Base-by-base conservation (phyloP, 2,329 filamentous ascomycete species). In the Trichoderma koningiopsis region DNA sequence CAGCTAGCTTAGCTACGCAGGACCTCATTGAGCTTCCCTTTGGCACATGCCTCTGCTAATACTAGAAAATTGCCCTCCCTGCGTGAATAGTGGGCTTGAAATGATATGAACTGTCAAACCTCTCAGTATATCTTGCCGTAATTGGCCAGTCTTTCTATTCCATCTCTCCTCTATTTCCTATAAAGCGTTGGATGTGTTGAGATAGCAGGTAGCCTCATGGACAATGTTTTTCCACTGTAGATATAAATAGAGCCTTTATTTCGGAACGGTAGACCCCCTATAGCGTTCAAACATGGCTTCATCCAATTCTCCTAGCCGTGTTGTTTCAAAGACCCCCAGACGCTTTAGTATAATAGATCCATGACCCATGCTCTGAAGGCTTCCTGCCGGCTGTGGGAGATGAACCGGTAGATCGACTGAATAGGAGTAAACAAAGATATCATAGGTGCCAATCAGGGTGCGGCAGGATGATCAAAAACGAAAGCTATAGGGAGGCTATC, bases 211-310 rank as follows among this genome's bases (percentile, higher is more conserved):
- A 33, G 43, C 29, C 19, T 19, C 13, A 19, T 61, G 27, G 67
- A 37, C 56, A 68, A 35, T 58, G 59, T 62, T 33, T 27, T 27
- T 57, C 57, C 68, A 62, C 22, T 35, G 22, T 40, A 35, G 68
- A 35, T 43, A 49, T 43, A 3, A 43, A 43, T 43, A 43, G 19
- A 6, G 7, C 16, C 16, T 43, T n/a, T n/a, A 43, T 43, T n/a
- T 43, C 5, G 19, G 33, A 13, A 10, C 4, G 6, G 7, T 37
- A 53, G 29, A 33, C 49, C 58, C 68, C 59, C 19, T 37, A 40
- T 33, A 16, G 2, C 4, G 52, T 61, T 16, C 16, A 27, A 40
- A 13, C 58, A 64, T 22, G 31, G n/a, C 49, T 29, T 63, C 11
- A 16, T 57, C 29, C 22, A 52, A 47, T 19, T 53, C 31, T 24